phyloP scores from a whole-genome alignment of 768 basidiomycete species.

The Suillus placidus region DNA sequence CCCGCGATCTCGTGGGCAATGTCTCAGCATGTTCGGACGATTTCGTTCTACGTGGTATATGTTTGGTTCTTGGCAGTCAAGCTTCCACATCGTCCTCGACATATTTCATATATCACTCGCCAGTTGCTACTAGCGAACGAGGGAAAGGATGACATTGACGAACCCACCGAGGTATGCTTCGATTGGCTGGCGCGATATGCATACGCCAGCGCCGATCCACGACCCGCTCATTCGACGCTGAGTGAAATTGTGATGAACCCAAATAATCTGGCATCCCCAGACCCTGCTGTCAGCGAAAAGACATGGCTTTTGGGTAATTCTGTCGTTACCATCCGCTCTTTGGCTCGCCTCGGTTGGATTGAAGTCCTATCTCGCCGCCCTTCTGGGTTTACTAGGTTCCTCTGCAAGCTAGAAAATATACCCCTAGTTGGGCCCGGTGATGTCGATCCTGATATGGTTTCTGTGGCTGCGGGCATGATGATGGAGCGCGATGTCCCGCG shows the following conservation, averaged over 20 bases:
- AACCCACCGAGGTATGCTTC: conserved; percentile 93
- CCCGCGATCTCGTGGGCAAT: conserved; percentile 79
- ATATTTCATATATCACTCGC: conserved; percentile 84
- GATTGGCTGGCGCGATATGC: conserved; percentile 97
- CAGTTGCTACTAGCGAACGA: conserved; percentile 88
- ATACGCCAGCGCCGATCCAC: conserved; percentile 91
- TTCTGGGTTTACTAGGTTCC: conserved; percentile 84
- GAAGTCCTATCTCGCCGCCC: conserved; percentile 84
- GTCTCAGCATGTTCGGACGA: conserved; percentile 86
- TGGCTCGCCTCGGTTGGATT: conserved; percentile 82
- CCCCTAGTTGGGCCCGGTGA: conserved; percentile 85
- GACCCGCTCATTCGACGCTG: conserved; percentile 78
- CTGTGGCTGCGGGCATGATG: conserved; percentile 71
- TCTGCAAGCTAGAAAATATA: conserved; percentile 87
- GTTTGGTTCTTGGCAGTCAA: conserved; percentile 92
- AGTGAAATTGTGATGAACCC: conserved; percentile 78
- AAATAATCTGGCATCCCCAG: conserved; percentile 32
- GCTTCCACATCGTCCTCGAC: conserved; percentile 75
- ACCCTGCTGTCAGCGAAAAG: conserved; percentile 58
- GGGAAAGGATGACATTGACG: conserved; percentile 72
- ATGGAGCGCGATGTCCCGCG: conserved; percentile 59
- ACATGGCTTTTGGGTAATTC: conserved; percentile 88
- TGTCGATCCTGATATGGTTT: conserved; percentile 76
- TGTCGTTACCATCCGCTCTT: conserved; percentile 77
- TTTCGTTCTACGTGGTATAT: conserved; percentile 91